Evolutionary conservation across 768 basidiomycete genomes (phyloP), one percentile per base, ranked within the genome.

Genomic region (Ephemerocybe angulata): DNA sequence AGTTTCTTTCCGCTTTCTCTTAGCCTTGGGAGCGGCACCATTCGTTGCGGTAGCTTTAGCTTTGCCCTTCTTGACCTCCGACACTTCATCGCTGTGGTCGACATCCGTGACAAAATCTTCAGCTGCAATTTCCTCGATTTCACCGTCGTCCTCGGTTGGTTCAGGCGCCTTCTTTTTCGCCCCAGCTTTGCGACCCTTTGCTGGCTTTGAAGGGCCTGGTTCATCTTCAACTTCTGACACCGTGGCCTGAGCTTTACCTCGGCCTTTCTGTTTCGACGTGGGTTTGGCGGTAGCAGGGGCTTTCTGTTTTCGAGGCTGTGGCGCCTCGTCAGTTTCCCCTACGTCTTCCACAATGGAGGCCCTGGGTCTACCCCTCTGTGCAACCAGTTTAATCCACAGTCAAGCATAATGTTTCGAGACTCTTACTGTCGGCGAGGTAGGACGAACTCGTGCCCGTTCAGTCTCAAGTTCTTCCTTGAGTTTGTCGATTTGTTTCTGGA

Each of bases 401-500:
- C 55, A 29, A 46, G 53, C 55, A 59, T 58, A 35, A 46, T 7
- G 1, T 49, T n/a, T n/a, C 3, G 22, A 27, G 2, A 25, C 2
- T 58, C 55, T 43, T 17, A 65, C 63, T 27, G 58, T 25, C 31
- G 67, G 63, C 17, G 68, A 60, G 19, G 57, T 60, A 17, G 75
- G 64, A 49, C 63, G 69, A 43, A 64, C 68, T 50, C 66, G 70
- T 55, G 64, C 66, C 21, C 67, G 68, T 61, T 76, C 72, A 11
- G 67, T 62, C 40, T 77, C 73, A 1, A 83, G 64, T 29, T 78
- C 76, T 3, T 63, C 61, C 58, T 79, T 71, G 15, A 85, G 71
- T 46, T 76, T 76, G 19, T 73, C 65, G 24, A 81, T 64, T 58
- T 74, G 69, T 51, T 75, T 76, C 56, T 77, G 72, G 29, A 73